Evolutionary conservation across 805 yeast genomes (phyloP), one percentile per base, ranked within the genome.

Genomic region (Debaryomyces prosopidis): DNA sequence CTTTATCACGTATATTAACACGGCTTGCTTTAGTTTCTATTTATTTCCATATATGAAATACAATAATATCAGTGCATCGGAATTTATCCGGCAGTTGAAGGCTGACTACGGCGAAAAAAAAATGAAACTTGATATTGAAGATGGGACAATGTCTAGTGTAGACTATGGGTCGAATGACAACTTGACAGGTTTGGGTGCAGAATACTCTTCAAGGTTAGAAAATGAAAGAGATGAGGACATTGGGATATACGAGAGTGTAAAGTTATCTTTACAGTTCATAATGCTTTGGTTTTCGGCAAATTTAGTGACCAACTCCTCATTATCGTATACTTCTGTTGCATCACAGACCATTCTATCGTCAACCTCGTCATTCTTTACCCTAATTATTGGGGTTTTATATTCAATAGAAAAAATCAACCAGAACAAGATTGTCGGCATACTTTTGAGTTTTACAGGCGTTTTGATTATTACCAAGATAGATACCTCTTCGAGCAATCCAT

Each of bases 321-420:
- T 94, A 42, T 78, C 86, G 18, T 94, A 85, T 64, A 94, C 99
- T 0, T 84, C 91, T 10, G 99, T 94, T 16, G 95, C 96, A 2
- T 85, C 94, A 11, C 97, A 95, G 58, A 94, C 98, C 2, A 92
- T 94, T 18, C 68, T 94, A 33, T 87, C 96, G 14, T 87, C 97
- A 31, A 91, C 98, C 0, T 85, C 96, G 4, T 87, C 96, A 6
- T 90, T 94, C 61, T 94, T 94, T 79, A 94, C 99, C 0, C 75
- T 94, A 33, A 54, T 91, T 1, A 77, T 92, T 7, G 98, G 98
- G 1, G 80, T 84, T 43, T 51, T 87, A 19, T 83, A 82, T 46
- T 72, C 83, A 26, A 80, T 90, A 1, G 98, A 92, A 63, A 66
- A 64, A 20, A 79, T 92, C 58, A 85, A 81, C 54, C 58, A 62